Base-by-base conservation (phyloP, 2,329 filamentous ascomycete genomes). In the Ceratocystiopsis minuta region DNA sequence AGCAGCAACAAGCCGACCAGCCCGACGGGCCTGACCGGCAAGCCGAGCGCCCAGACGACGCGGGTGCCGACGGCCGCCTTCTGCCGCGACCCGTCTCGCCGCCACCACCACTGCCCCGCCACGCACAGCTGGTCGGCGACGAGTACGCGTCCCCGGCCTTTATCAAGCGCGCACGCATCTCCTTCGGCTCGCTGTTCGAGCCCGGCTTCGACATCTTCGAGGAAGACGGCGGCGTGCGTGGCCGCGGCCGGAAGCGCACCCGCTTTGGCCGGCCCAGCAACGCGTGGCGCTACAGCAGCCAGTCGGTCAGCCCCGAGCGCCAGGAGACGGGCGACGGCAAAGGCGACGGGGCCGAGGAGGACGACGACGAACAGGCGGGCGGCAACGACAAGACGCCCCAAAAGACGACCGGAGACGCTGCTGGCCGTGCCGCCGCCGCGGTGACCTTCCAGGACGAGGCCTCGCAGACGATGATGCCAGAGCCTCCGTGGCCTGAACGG, bases 121-220 rank as follows among this genome's bases (percentile, higher is more conserved):
- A 14, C 13, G 3, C 18, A 6, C 24, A 18, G 12, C 28, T 43
- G 18, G 36, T 39, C 20, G 53, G 53, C 37, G 60, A 65, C 16
- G 71, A 79, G 49, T 90, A 76, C 61, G 65, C 72, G 5, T 92
- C 85, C 3, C 86, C 86, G 0, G 82, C 83, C 0, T 93, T 92
- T 50, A 60, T 84, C 16, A 87, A 81, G 55, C 69, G 79, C 41
- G 69, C 73, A 14, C 68, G 80, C 43, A 62, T 80, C 4, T 86
- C 80, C 0, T 79, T 79, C 43, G 78, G 78, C 1, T 72, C 75
- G 0, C 59, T 80, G 1, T 73, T 79, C 40, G 73, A 80, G 48
- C 68, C 68, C 5, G 67, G 67, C 2, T 68, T 75, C 47, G 77
- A 86, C 51, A 70, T 76, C 4, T 78, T 88, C 14, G 77, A 83